Base-by-base conservation (phyloP, 1,139 yeast genomes). In the Yamadazyma jaroonii region DNA sequence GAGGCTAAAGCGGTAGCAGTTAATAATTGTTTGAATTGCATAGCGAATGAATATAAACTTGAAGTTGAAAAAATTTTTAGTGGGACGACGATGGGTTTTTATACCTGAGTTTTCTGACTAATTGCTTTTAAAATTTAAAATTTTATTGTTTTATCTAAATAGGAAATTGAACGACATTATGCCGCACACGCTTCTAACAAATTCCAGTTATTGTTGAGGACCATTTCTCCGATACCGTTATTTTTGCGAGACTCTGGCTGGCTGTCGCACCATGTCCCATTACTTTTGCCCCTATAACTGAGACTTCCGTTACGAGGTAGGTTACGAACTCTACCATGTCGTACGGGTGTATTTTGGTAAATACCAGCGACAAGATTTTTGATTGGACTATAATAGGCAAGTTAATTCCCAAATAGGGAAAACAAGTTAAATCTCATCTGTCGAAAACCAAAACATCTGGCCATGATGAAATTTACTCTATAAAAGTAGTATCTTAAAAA, bases 1-100 rank as follows among this genome's bases (percentile, higher is more conserved):
- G 61, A 57, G 48, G 69, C 61, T 47, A 67, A 66, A 48, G 66
- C 56, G 45, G 67, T 61, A 47, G 66, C 64, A 51, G 59, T 57
- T 47, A 64, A 50, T 54, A 65, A 59, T 49, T 62, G 63, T 53
- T 70, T 60, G 64, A 68, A 67, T 62, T 67, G 71, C 74, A 68
- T 68, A 46, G 50, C 50, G 52, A 47, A 44, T 41, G 51, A 37
- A 46, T 41, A 36, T 25, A 31, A 36, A 33, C n/a, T 37, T 29
- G 28, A 12, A 22, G 23, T n/a, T 25, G 29, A 29, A 37, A 31
- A 31, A 25, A n/a, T 34, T 36, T 17, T 17, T n/a, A n/a, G 17
- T 31, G 21, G 37, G 33, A 26, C 12, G 10, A 17, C 20, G 17
- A 15, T 17, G 30, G 23, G 22, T 25, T 30, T 35, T 35, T 35